Percentiles rank a stretch among this genome's conserved stretches.
phyloP scores from a whole-genome alignment of 345 rosid species.

The Pistacia integerrima region DNA sequence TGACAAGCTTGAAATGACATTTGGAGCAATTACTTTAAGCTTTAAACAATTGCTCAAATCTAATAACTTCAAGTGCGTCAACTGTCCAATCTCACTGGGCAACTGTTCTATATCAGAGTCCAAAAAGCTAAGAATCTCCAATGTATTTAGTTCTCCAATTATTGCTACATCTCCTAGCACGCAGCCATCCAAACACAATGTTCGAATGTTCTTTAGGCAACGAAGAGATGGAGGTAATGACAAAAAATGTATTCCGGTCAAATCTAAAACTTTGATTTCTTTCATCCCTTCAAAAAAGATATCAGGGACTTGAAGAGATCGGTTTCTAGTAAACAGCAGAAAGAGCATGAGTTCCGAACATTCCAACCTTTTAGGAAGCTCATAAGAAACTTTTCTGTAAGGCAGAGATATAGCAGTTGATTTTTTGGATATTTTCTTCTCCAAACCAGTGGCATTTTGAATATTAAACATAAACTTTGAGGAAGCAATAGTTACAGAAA shows the following conservation, averaged over 20 bases:
- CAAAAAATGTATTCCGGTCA: neutral
- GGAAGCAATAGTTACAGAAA: slow-evolving; percentile 22
- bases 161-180: neutral
- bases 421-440: neutral
- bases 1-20: slow-evolving; percentile 14
- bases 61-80: slow-evolving; percentile 17
- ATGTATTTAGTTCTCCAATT: slow-evolving; percentile 8
- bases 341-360: slow-evolving; percentile 22
- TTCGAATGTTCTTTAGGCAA: slow-evolving; percentile 14
- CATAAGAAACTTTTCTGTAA: neutral
- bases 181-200: slow-evolving; percentile 16
- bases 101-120: slow-evolving; percentile 12
- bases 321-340: neutral
- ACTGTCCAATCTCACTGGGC: slow-evolving; percentile 13
- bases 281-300: slow-evolving; percentile 16
- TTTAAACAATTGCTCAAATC: slow-evolving; percentile 18
- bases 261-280: slow-evolving; percentile 28
- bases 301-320: neutral
- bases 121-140: slow-evolving; percentile 4
- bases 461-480: slow-evolving; percentile 3
- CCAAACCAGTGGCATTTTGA: neutral
- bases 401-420: slow-evolving; percentile 6
- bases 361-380: slow-evolving; percentile 19
- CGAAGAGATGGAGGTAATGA: slow-evolving; percentile 20
- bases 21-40: slow-evolving; percentile 24